Conservation (phyloP, 768 basidiomycete genomes). For the Podaxis mareebaensis region DNA sequence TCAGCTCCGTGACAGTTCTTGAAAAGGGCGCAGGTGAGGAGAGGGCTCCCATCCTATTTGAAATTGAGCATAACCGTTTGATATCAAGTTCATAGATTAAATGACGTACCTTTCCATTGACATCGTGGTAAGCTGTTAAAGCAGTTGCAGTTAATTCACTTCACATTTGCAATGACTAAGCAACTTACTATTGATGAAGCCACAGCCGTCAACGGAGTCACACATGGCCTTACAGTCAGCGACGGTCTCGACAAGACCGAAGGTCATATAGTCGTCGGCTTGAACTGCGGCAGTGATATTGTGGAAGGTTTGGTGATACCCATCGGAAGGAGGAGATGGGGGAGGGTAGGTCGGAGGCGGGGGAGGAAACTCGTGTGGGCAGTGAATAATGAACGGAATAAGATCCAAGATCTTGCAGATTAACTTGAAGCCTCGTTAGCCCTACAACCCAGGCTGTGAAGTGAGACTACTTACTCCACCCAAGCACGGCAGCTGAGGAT, state of each 20-base stretch:
- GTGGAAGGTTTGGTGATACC: constrained; percentile 27
- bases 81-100: not conserved
- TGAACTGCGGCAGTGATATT: constrained; percentile 33
- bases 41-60: constrained; percentile 33
- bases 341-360: constrained; percentile 18
- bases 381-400: constrained; percentile 34
- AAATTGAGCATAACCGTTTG: not conserved
- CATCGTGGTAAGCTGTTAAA: constrained; percentile 33
- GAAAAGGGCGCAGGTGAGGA: constrained; percentile 37
- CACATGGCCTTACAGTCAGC: constrained; percentile 36
- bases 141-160: not conserved
- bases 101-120: constrained; percentile 34
- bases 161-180: not conserved
- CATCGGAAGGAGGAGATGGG: constrained; percentile 24
- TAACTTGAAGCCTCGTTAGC: constrained; percentile 1
- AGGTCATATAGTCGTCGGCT: constrained; percentile 36
- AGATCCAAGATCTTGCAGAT: constrained; percentile 17
- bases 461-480: constrained; percentile 20
- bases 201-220: constrained; percentile 30
- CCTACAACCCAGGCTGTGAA: constrained; percentile 24
- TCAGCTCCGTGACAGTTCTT: constrained; percentile 27
- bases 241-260: constrained; percentile 32
- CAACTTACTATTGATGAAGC: constrained; percentile 33
- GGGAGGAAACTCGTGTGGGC: constrained; percentile 27
- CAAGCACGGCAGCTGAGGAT: constrained; percentile 26